Percentiles rank a stretch among this genome's conserved stretches.
These are phyloP conservation scores for Fonsecaea nubica DNA, from an alignment of 2,329 filamentous ascomycete genomes.

Conservation along the genomic window DNA sequence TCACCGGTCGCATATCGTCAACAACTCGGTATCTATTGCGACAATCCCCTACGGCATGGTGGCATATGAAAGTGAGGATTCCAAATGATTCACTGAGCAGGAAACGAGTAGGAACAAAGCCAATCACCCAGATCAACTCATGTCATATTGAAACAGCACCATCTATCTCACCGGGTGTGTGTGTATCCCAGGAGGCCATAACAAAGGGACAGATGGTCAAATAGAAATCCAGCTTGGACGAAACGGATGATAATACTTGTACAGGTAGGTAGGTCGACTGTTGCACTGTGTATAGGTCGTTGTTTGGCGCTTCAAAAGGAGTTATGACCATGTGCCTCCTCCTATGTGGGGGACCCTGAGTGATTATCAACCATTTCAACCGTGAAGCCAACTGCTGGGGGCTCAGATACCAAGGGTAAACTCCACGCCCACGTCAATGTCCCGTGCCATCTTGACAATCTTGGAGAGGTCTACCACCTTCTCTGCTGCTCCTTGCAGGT, in stretches of 20 bases:
- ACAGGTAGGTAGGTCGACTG: conserved; percentile 6
- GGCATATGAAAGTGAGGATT: no score
- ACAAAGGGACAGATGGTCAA: neutral
- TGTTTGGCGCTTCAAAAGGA: conserved; percentile 14
- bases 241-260: conserved; percentile 1
- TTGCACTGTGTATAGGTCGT: conserved; percentile 6
- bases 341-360: conserved; percentile 24
- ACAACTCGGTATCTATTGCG: no score
- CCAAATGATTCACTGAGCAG: neutral
- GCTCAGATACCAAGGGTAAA: conserved; percentile 86
- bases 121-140: neutral
- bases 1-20: no score
- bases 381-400: conserved; percentile 25
- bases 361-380: conserved; percentile 33
- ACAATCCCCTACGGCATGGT: no score
- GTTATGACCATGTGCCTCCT: neutral
- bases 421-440: conserved; percentile 96
- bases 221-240: neutral
- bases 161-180: neutral
- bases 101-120: neutral
- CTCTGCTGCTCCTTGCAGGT: conserved; percentile 95
- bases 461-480: conserved; percentile 99
- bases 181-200: neutral
- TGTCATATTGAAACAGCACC: neutral
- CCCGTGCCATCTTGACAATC: conserved; percentile 97